Evolutionary conservation across 2,329 filamentous ascomycete species (phyloP).

Genomic region (Ramularia collo-cygni): DNA sequence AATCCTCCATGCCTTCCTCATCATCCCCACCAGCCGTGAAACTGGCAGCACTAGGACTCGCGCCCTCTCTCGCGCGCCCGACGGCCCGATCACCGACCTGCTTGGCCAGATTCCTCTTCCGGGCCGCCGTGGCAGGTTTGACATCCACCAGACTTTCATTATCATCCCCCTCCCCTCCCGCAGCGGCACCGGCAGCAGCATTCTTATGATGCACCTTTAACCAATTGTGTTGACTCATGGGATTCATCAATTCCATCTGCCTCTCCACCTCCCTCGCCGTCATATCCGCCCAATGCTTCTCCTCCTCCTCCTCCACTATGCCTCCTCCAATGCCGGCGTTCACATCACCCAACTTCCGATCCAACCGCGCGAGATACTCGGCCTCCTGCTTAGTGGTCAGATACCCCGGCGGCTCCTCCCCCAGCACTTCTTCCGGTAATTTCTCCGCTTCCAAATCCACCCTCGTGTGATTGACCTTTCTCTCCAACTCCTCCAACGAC

Average conservation of each 20-base stretch:
- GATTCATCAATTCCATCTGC: conserved; percentile 60
- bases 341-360: conserved; percentile 33
- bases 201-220: conserved; percentile 40
- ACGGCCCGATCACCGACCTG: conserved; percentile 31
- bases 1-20: conserved; percentile 31
- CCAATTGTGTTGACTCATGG: conserved; percentile 94
- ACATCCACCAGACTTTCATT: conserved; percentile 72
- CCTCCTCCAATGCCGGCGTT: no score
- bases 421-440: conserved; percentile 40
- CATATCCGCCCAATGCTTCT: conserved; percentile 30
- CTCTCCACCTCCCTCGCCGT: conserved; percentile 43
- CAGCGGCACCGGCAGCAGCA: conserved; percentile 15
- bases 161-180: conserved; percentile 28
- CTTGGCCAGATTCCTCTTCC: conserved; percentile 28
- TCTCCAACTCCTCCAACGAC: no score
- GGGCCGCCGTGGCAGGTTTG: conserved; percentile 48
- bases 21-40: conserved; percentile 30
- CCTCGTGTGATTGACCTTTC: no score
- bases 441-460: no score
- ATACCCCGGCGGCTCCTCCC: conserved; percentile 55
- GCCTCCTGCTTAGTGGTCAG: conserved; percentile 65
- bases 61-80: conserved; percentile 28
- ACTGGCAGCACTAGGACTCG: conserved; percentile 29
- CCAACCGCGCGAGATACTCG: conserved; percentile 63
- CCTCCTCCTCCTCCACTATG: conserved; percentile 9